A percentile compares a stretch with the other conserved stretches of the same genome.
Conservation (phyloP, 140 eudicot species). For the Stevia rebaudiana region DNA sequence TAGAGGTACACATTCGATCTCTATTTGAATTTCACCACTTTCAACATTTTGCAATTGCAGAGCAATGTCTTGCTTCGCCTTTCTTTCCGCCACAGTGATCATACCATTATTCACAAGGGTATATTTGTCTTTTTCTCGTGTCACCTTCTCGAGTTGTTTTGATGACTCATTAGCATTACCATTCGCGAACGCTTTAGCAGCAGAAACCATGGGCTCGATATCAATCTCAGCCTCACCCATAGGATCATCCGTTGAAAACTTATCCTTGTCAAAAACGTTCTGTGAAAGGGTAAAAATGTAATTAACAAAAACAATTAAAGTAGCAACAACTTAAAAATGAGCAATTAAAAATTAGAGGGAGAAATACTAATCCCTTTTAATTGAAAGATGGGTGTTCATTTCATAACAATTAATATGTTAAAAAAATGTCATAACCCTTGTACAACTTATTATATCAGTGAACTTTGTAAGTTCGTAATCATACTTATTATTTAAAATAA, state of each 20-base stretch:
- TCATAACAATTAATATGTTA: too few relatives aligned
- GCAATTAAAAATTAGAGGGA: not conserved
- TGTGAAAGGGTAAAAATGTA: conserved; percentile 20
- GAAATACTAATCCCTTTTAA: not conserved
- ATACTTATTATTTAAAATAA: not conserved
- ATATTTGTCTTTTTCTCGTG: conserved; percentile 44
- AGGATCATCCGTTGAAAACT: conserved; percentile 79
- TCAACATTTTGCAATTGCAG: conserved; percentile 82
- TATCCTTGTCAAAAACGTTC: conserved; percentile 93
- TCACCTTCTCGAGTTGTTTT: conserved; percentile 39
- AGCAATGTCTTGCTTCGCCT: conserved; percentile 60
- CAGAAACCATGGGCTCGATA: conserved; percentile 64
- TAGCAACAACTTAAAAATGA: not conserved
- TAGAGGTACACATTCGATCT: conserved; percentile 88
- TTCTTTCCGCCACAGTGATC: conserved; percentile 51
- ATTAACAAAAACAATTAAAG: not conserved
- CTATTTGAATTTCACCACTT: conserved; percentile 71
- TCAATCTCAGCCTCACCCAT: conserved; percentile 98
- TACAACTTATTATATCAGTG: too few relatives aligned
- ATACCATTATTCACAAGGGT: conserved; percentile 45
- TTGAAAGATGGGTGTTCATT: not conserved
- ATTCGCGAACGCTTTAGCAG: conserved; percentile 62
- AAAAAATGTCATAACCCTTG: too few relatives aligned
- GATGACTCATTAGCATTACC: conserved; percentile 31
- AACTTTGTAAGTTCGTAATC: too few relatives aligned